Base-by-base conservation (phyloP, 352 stramenopile genomes). In the Phytophthora chlamydospora region DNA sequence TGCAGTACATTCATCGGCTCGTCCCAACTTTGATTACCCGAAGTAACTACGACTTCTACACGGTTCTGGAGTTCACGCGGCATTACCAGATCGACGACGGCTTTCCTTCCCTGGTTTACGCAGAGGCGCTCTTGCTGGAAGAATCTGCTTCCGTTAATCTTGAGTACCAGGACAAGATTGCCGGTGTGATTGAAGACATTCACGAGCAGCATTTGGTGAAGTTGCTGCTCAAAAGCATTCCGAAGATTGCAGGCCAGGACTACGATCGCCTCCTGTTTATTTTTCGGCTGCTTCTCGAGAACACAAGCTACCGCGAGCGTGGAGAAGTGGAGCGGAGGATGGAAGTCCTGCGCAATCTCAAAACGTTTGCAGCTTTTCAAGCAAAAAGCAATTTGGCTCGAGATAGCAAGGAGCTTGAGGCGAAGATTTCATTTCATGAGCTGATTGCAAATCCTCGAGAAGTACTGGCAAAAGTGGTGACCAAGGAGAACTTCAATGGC, bases 11-110 rank as follows among this genome's bases (percentile, higher is more conserved):
- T 47, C 80, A 76, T 16, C 55, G 46, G 6, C 67, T 95, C 24
- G 83, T 95, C 1, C 85, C 83, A 21, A 67, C 58, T 12, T 59
- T 93, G 35, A 67, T 95, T 32, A 63, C 66, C 32, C 85, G 75
- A 39, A 95, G 78, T 47, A 91, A 84, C 24, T 89, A 77, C 35
- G 85, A 95, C 44, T 89, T 91, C 24, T 90, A 91, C 52, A 91
- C 82, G 3, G 81, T 91, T 29, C 60, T 89, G 11, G 85, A 95
- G 46, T 93, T 95, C 46, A 90, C 85, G 17, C 75, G 83, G 0
- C 82, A 95, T 36, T 95, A 95, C 65, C 80, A 95, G 47, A 90
- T 95, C 43, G 82, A 92, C 16, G 82, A 95, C 39, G 90, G 73
- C 47, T 89, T 77, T 32, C 69, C 83, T n/a, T 84, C 77, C 0